A percentile compares a stretch with the other conserved stretches of the same genome.
Evolutionary conservation across 306 rosid genomes (phyloP).

Genomic region (Prosopis cineraria): DNA sequence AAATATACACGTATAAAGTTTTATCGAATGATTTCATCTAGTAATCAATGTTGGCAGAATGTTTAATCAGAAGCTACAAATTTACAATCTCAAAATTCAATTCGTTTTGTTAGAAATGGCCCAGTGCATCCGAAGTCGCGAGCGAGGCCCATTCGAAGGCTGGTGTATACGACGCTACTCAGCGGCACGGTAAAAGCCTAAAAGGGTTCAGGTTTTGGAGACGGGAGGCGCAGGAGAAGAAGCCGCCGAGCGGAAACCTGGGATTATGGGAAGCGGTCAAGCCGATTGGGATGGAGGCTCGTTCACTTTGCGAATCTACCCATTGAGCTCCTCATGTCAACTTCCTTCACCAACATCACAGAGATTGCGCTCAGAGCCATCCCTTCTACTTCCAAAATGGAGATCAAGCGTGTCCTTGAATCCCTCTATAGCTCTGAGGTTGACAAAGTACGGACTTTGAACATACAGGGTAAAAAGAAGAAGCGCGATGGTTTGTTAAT

Average conservation of each 20-base stretch:
- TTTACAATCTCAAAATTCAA: not conserved
- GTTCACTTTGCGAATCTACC: slow-evolving; percentile 66
- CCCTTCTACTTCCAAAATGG: slow-evolving; percentile 82
- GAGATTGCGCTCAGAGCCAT: slow-evolving; percentile 80
- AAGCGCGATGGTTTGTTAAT: slow-evolving; percentile 56
- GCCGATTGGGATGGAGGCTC: slow-evolving; percentile 64
- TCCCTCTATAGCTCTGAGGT: slow-evolving; percentile 74
- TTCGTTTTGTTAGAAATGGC: not conserved
- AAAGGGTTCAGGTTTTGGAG: not conserved
- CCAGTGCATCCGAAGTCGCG: not conserved
- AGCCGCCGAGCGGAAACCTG: not conserved
- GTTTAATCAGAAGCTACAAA: not conserved
- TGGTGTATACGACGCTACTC: not conserved
- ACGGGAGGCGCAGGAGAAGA: not conserved
- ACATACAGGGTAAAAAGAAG: slow-evolving; percentile 87
- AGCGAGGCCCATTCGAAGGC: not conserved
- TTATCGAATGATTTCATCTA: not conserved
- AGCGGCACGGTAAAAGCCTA: not conserved
- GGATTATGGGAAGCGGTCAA: slow-evolving; percentile 61
- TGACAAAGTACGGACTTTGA: slow-evolving; percentile 75
- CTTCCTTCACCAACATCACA: slow-evolving; percentile 48
- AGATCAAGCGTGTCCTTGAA: slow-evolving; percentile 71
- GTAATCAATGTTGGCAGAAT: too few relatives aligned
- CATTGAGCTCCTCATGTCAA: slow-evolving; percentile 69
- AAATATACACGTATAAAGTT: not conserved